A percentile compares a stretch with the other conserved stretches of the same genome.
phyloP scores from a whole-genome alignment of 2,329 filamentous ascomycete genomes.

The Colletotrichum caudatum region DNA sequence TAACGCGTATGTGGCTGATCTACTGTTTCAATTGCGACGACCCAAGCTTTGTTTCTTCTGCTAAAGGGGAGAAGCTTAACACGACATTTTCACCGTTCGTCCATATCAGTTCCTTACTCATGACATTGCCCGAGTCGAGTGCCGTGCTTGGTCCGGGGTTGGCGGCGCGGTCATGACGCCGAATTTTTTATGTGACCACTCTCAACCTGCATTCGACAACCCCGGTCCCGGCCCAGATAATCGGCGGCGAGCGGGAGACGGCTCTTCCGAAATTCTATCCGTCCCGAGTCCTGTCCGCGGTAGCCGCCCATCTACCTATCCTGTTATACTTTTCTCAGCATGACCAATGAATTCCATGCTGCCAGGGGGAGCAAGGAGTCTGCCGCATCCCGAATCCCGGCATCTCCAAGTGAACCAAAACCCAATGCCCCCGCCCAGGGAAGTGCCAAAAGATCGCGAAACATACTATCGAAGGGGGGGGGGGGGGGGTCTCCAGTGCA shows the following conservation, averaged over 20 bases:
- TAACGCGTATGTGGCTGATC: slow-evolving; percentile 13
- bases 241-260: background rate
- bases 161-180: background rate
- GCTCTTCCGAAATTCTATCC: background rate
- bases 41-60: slow-evolving; percentile 27
- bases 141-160: background rate
- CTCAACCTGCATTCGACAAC: background rate
- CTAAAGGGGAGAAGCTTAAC: slow-evolving; percentile 25
- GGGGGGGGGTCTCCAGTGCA: too few relatives aligned
- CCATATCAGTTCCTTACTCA: background rate
- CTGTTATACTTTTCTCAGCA: background rate
- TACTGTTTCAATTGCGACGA: slow-evolving; percentile 27
- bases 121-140: slow-evolving; percentile 6
- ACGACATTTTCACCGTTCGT: background rate
- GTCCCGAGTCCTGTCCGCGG: too few relatives aligned
- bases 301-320: background rate
- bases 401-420: slow-evolving; percentile 13
- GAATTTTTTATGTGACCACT: background rate
- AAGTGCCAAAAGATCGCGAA: background rate
- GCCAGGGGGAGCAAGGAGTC: background rate
- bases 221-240: slow-evolving; percentile 11
- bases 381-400: background rate
- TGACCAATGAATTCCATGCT: background rate
- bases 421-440: background rate
- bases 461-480: background rate